Evolutionary conservation across 371 early-diverging fungal genomes (phyloP).

Genomic region (Conidiobolus incongruus): DNA sequence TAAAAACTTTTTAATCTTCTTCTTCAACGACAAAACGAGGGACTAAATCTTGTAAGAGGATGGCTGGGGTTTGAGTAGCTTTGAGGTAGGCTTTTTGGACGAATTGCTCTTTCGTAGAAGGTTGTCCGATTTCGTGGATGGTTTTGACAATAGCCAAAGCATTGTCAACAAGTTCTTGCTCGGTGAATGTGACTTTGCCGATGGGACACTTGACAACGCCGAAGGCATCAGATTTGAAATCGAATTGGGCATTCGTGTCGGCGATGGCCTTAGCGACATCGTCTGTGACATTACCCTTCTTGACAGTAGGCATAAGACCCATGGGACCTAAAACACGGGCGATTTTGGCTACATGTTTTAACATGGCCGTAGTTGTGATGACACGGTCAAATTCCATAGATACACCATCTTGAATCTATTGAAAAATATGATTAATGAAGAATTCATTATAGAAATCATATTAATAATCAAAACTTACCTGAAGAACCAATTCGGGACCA

Average conservation of each 20-base stretch:
- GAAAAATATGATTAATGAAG: not conserved
- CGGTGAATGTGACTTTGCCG: constrained; percentile 14
- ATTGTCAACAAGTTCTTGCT: constrained; percentile 15
- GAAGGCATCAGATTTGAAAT: constrained; percentile 45
- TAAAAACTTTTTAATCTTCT: no score
- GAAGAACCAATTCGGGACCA: constrained; percentile 62
- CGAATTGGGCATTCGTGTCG: constrained; percentile 38
- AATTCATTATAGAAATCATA: no score
- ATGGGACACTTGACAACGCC: constrained; percentile 20
- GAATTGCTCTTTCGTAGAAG: constrained; percentile 9
- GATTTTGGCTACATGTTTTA: constrained; percentile 68
- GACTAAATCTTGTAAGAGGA: constrained; percentile 9
- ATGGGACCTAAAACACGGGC: constrained; percentile 85
- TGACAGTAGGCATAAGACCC: constrained; percentile 86
- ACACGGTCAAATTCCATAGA: constrained; percentile 55
- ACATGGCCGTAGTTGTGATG: constrained; percentile 70
- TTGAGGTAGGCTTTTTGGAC: constrained; percentile 29
- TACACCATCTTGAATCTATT: constrained; percentile 23
- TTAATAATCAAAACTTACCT: constrained; percentile 13
- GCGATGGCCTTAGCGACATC: constrained; percentile 35
- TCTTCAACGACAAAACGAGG: no score
- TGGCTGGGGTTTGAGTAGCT: constrained; percentile 33
- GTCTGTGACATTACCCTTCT: constrained; percentile 69
- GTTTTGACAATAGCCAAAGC: not conserved
- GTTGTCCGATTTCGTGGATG: constrained; percentile 3